A percentile compares a stretch with the other conserved stretches of the same genome.
Conservation (phyloP, 1,284 basidiomycete genomes). For the Ceratobasidium sp. region DNA sequence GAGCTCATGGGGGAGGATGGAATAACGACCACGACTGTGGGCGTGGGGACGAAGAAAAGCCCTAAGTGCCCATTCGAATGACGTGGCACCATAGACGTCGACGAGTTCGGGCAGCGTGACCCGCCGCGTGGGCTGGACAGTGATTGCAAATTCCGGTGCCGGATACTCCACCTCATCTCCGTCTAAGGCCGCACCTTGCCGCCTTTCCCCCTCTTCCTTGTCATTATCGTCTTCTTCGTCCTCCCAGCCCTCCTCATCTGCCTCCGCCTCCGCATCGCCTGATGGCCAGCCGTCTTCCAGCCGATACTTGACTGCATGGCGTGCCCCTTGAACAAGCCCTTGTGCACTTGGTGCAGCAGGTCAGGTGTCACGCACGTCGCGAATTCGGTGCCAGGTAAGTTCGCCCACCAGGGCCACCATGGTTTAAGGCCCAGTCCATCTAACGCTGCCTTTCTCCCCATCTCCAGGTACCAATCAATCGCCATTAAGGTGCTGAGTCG, state of each 20-base stretch:
- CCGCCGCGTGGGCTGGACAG: background rate
- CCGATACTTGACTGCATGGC: background rate
- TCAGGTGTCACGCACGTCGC: constrained; percentile 52
- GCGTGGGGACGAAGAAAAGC: background rate
- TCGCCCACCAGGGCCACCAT: constrained; percentile 13
- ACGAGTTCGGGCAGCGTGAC: background rate
- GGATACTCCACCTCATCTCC: background rate
- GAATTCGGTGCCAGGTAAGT: constrained; percentile 44
- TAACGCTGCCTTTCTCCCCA: background rate
- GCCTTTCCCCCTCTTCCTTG: background rate
- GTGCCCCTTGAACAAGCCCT: constrained; percentile 55
- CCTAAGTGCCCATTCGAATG: background rate
- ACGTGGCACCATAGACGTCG: background rate
- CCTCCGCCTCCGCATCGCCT: background rate
- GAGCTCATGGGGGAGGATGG: background rate
- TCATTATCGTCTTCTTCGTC: background rate
- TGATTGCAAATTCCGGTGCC: background rate
- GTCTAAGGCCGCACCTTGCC: background rate
- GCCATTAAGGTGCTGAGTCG: background rate
- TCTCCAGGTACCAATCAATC: background rate
- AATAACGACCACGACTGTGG: background rate
- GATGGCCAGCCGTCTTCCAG: background rate
- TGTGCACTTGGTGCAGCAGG: constrained; percentile 54
- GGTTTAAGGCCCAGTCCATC: constrained; percentile 11
- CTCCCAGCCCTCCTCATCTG: background rate